Conservation (phyloP, 768 basidiomycete species). For the Suillus variegatus region DNA sequence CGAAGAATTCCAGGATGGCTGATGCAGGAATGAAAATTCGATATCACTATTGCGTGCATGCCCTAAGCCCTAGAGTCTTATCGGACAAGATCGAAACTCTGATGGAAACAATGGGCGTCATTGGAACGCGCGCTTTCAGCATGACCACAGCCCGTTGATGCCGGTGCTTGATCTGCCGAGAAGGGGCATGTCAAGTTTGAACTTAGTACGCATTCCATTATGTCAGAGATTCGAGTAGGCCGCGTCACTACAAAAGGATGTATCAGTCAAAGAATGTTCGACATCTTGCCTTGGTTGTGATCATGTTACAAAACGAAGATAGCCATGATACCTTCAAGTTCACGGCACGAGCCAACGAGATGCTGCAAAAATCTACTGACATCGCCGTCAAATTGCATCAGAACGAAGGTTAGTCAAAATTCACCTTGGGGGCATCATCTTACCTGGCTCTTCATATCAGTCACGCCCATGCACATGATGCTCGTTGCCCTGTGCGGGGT, state of each 20-base stretch:
- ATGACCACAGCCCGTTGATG: neutral
- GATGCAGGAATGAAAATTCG: neutral
- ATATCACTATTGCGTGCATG: neutral
- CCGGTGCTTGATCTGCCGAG: neutral
- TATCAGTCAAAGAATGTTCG: neutral
- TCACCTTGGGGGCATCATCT: neutral
- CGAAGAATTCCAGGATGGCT: neutral
- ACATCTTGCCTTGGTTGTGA: neutral
- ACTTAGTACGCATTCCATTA: neutral
- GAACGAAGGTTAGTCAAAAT: neutral
- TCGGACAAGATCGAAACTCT: neutral
- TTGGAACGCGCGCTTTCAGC: neutral
- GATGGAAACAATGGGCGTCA: neutral
- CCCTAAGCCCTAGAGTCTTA: neutral
- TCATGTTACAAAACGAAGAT: neutral
- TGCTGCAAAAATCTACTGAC: slow-evolving; percentile 9
- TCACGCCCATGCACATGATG: slow-evolving; percentile 10
- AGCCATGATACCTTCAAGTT: neutral
- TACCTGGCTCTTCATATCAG: neutral
- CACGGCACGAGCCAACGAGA: neutral
- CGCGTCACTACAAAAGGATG: neutral
- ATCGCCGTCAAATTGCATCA: slow-evolving; percentile 9
- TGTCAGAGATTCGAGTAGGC: neutral
- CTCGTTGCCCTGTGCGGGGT: slow-evolving; percentile 9
- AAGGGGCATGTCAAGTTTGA: neutral